A percentile compares a stretch with the other conserved stretches of the same genome.
Evolutionary conservation across 2,329 filamentous ascomycete genomes (phyloP).

Genomic region (Hymenoscyphus scutula): DNA sequence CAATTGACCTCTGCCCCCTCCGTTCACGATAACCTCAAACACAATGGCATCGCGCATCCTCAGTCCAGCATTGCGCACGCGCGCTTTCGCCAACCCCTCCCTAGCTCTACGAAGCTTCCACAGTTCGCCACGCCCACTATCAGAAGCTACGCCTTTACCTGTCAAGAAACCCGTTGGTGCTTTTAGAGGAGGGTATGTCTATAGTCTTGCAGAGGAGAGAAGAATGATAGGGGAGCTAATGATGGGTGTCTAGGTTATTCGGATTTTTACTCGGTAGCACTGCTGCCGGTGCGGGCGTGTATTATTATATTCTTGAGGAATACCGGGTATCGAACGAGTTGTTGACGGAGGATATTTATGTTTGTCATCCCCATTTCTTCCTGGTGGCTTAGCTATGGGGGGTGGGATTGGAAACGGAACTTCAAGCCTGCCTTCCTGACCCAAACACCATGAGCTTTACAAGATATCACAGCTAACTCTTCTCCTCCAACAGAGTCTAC

Average conservation of each 20-base stretch:
- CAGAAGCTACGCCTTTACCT: conserved; percentile 45
- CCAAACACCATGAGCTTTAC: too few relatives aligned
- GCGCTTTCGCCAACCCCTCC: conserved; percentile 29
- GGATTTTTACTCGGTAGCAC: conserved; percentile 87
- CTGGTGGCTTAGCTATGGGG: not conserved
- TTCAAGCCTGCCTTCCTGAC: conserved; percentile 25
- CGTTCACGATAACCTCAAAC: not conserved
- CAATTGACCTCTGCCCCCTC: too few relatives aligned
- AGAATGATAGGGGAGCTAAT: not conserved
- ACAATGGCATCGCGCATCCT: conserved; percentile 46
- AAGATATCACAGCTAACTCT: not conserved
- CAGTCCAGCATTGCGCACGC: conserved; percentile 36
- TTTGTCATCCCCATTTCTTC: conserved; percentile 52
- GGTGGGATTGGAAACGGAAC: not conserved
- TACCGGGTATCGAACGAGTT: conserved; percentile 93
- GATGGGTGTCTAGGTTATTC: conserved; percentile 61
- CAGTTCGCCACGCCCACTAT: conserved; percentile 39
- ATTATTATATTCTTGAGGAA: conserved; percentile 90
- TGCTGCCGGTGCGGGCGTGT: conserved; percentile 75
- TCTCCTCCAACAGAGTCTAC: conserved; percentile 62
- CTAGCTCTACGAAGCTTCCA: conserved; percentile 34
- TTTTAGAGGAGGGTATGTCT: conserved; percentile 64
- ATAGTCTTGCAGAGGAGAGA: conserved; percentile 38
- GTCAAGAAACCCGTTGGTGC: conserved; percentile 67
- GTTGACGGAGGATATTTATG: conserved; percentile 92